A percentile compares a stretch with the other conserved stretches of the same genome.
phyloP scores from a whole-genome alignment of 306 rosid genomes.

The Phaseolus lunatus region DNA sequence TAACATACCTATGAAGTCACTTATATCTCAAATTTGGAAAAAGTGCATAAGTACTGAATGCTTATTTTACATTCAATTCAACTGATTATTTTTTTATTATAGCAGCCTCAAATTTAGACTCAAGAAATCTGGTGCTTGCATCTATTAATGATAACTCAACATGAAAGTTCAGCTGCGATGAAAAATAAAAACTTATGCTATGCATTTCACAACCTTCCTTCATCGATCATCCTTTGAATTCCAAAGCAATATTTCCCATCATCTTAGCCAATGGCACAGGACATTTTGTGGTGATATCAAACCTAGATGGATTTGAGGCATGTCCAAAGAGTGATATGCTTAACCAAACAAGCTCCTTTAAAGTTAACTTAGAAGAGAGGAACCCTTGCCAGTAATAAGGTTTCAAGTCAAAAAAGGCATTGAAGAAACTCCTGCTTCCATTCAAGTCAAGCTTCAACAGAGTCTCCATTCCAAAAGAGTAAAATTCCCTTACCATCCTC shows the following conservation, averaged over 20 bases:
- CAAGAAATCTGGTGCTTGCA: no score
- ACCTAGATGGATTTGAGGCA: constrained; percentile 68
- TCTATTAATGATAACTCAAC: constrained; percentile 1
- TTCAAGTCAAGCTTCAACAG: constrained; percentile 81
- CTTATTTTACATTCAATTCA: background rate
- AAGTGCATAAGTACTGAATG: constrained; percentile 10
- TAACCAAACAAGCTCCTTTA: constrained; percentile 57
- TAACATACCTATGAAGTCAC: no score
- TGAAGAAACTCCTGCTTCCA: constrained; percentile 73
- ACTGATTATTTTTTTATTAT: background rate
- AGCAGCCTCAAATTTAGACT: background rate
- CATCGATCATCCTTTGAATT: constrained; percentile 51
- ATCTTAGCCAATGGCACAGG: constrained; percentile 74
- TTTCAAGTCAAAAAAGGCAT: constrained; percentile 81
- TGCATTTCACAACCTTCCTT: background rate
- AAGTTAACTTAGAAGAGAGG: constrained; percentile 76
- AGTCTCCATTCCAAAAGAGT: constrained; percentile 91
- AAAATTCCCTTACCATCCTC: constrained; percentile 64
- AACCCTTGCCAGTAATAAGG: constrained; percentile 86
- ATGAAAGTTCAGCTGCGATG: constrained; percentile 1
- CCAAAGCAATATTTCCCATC: constrained; percentile 73
- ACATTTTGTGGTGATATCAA: constrained; percentile 79
- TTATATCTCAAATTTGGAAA: no score
- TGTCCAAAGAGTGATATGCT: constrained; percentile 67
- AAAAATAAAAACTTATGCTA: background rate